Conservation (phyloP, 2,329 filamentous ascomycete species). For the Zasmidium angulare region DNA sequence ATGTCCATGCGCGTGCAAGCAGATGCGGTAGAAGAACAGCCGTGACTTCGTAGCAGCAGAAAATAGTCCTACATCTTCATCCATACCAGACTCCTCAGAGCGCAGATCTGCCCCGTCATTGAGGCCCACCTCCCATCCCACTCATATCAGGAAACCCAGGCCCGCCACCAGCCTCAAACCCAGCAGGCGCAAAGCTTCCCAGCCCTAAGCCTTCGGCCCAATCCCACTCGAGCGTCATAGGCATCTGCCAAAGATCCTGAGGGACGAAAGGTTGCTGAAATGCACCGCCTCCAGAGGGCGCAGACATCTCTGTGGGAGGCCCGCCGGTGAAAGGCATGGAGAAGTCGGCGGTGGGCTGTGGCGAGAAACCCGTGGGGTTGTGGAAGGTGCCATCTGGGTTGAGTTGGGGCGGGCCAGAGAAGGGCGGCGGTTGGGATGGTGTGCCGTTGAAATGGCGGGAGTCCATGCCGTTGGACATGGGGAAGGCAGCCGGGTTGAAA, state of each 20-base stretch:
- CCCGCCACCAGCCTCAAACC: slow-evolving; percentile 8
- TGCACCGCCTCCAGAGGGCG: slow-evolving; percentile 27
- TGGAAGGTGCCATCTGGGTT: slow-evolving; percentile 4
- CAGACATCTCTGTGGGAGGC: no score
- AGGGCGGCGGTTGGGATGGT: slow-evolving; percentile 9
- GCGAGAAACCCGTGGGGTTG: slow-evolving; percentile 2
- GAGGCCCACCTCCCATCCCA: not conserved
- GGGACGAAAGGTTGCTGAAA: slow-evolving; percentile 88
- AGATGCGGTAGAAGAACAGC: no score
- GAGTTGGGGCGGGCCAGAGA: not conserved
- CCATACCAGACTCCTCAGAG: no score
- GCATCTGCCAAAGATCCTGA: slow-evolving; percentile 91
- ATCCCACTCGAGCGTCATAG: slow-evolving; percentile 93
- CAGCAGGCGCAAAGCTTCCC: slow-evolving; percentile 32
- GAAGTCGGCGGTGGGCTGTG: slow-evolving; percentile 2
- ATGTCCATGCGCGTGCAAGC: no score
- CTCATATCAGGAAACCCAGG: not conserved
- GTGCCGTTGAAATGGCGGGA: slow-evolving; percentile 5
- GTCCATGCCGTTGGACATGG: slow-evolving; percentile 18
- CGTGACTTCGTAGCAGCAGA: no score
- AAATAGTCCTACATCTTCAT: no score
- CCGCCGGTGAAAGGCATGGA: no score
- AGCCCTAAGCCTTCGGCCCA: slow-evolving; percentile 55
- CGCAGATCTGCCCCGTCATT: no score
- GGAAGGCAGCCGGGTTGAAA: slow-evolving; percentile 9